These are phyloP conservation scores for Apostasia ramifera DNA, from an alignment of 106 monocot genomes.

Conservation along the genomic window DNA sequence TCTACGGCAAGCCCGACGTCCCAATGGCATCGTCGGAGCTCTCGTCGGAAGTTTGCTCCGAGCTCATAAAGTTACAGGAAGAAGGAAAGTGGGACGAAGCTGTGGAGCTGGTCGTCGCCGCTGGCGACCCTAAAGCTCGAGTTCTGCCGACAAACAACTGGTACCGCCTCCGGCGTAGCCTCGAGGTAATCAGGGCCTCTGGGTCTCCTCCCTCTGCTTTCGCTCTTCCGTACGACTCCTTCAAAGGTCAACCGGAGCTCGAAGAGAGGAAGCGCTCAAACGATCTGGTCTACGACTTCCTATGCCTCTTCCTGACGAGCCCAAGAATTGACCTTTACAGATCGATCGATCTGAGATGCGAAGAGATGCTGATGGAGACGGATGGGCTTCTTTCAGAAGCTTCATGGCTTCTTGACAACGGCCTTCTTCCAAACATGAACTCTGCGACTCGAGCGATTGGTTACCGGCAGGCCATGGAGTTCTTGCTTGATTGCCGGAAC, in stretches of 20 bases:
- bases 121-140: slow-evolving; percentile 65
- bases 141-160: slow-evolving; percentile 60
- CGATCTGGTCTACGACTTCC: slow-evolving; percentile 68
- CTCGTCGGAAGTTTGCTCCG: slow-evolving; percentile 27
- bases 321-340: slow-evolving; percentile 65
- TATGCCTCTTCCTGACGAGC: slow-evolving; percentile 77
- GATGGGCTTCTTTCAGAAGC: slow-evolving; percentile 77
- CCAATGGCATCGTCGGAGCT: slow-evolving; percentile 46
- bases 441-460: slow-evolving; percentile 91
- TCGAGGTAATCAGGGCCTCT: slow-evolving; percentile 70
- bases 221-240: slow-evolving; percentile 58
- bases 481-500: slow-evolving; percentile 54
- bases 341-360: slow-evolving; percentile 80
- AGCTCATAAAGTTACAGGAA: slow-evolving; percentile 38
- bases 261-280: background rate
- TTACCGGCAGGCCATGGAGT: slow-evolving; percentile 89
- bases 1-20: slow-evolving; percentile 85
- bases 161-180: slow-evolving; percentile 72
- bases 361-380: slow-evolving; percentile 68
- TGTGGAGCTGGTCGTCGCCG: slow-evolving; percentile 54
- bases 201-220: slow-evolving; percentile 78
- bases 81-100: slow-evolving; percentile 65
- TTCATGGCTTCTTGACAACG: slow-evolving; percentile 82
- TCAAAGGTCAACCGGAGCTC: slow-evolving; percentile 14
- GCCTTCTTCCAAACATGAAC: slow-evolving; percentile 54